phyloP scores from a whole-genome alignment of 2,329 filamentous ascomycete species.

The Verticillium tricorpus region DNA sequence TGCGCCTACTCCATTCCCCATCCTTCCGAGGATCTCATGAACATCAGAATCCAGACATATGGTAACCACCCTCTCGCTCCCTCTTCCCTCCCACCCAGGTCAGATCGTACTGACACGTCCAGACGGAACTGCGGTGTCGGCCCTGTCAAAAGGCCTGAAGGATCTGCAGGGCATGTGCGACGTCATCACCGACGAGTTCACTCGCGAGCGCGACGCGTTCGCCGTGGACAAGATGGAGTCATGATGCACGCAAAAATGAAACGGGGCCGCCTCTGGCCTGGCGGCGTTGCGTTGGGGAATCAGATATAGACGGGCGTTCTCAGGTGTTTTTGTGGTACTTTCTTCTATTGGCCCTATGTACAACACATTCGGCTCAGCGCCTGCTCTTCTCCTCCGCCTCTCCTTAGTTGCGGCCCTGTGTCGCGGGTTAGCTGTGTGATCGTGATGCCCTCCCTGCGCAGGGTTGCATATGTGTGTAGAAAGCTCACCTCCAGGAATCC shows the following conservation, averaged over 20 bases:
- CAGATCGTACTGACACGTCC: conserved; percentile 11
- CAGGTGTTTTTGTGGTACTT: conserved; percentile 14
- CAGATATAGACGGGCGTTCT: conserved; percentile 22
- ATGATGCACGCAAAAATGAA: not conserved
- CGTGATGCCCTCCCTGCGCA: not conserved
- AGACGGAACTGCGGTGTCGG: conserved; percentile 80
- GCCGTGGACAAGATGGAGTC: conserved; percentile 31
- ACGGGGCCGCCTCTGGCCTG: not conserved
- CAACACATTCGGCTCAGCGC: not conserved
- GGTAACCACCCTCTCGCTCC: conserved; percentile 42
- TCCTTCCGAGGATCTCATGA: conserved; percentile 94
- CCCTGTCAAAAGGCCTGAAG: conserved; percentile 81
- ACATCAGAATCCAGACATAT: conserved; percentile 94
- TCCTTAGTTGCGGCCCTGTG: conserved; percentile 15
- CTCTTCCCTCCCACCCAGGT: no score
- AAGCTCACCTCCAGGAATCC: conserved; percentile 85
- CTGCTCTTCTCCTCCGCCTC: not conserved
- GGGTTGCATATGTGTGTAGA: not conserved
- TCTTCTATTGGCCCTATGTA: conserved; percentile 4
- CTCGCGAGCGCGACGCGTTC: conserved; percentile 50
- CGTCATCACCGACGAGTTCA: conserved; percentile 87
- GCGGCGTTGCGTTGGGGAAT: not conserved
- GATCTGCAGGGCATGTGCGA: conserved; percentile 92
- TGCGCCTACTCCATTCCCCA: conserved; percentile 98
- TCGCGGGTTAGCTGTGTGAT: not conserved